Percentiles rank a stretch among this genome's conserved stretches.
These are phyloP conservation scores for Sclerotinia minor DNA, from an alignment of 2,329 filamentous ascomycete genomes.

Conservation along the genomic window DNA sequence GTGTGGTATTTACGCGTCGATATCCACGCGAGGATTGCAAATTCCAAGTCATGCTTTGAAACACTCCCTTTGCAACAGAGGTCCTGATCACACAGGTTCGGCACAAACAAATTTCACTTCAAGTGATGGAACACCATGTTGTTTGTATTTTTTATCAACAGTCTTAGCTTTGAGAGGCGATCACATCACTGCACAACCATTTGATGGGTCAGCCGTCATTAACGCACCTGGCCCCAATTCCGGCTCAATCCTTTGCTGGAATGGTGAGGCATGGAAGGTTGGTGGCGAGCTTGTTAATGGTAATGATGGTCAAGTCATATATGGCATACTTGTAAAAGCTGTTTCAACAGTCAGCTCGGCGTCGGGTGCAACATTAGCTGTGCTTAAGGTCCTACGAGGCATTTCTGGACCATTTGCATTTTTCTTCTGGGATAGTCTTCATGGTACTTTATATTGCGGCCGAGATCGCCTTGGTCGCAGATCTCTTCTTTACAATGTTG, in stretches of 20 bases:
- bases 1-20: conserved; percentile 61
- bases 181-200: conserved; percentile 70
- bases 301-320: conserved; percentile 77
- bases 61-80: conserved; percentile 54
- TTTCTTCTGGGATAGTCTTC: conserved; percentile 70
- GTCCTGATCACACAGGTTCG: conserved; percentile 59
- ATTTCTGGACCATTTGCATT: conserved; percentile 88
- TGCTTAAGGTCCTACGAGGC: conserved; percentile 56
- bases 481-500: conserved; percentile 67
- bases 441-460: conserved; percentile 71
- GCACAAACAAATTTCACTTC: conserved; percentile 41
- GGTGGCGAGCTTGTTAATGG: conserved; percentile 57
- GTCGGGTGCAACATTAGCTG: conserved; percentile 38
- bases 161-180: conserved; percentile 88
- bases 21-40: conserved; percentile 45
- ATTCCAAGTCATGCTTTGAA: conserved; percentile 45
- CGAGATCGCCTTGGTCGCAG: conserved; percentile 85
- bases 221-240: conserved; percentile 39
- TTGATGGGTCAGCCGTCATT: conserved; percentile 50
- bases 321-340: conserved; percentile 55
- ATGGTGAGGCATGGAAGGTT: conserved; percentile 91
- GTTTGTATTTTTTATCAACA: conserved; percentile 72
- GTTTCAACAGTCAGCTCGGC: conserved; percentile 30
- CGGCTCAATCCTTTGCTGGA: conserved; percentile 84
- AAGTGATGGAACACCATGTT: conserved; percentile 35